Evolutionary conservation across 371 early-diverging fungal genomes (phyloP).

Genomic region (Rhizopus stolonifer): DNA sequence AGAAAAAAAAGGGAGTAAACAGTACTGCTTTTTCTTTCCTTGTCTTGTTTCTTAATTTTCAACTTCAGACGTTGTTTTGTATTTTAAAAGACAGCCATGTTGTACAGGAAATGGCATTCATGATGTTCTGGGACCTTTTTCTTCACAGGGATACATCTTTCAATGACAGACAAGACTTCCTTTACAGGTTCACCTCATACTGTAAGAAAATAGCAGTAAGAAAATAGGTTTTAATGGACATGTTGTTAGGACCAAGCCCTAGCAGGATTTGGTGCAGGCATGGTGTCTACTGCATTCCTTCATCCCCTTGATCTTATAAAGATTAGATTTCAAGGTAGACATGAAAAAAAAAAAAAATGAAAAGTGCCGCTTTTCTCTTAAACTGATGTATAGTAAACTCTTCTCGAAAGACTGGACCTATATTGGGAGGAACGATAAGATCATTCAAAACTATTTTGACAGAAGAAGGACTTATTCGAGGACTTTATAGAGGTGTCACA

Average conservation of each 20-base stretch:
- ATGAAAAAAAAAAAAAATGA: too few species aligned
- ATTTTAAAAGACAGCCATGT: too few species aligned
- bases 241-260: conserved; percentile 81
- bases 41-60: too few species aligned
- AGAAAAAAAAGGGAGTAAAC: conserved; percentile 1
- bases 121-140: too few species aligned
- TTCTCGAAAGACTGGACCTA: conserved; percentile 34
- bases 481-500: conserved; percentile 87
- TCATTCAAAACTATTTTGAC: conserved; percentile 58
- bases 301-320: conserved; percentile 95
- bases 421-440: conserved; percentile 70
- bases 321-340: conserved; percentile 89
- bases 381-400: conserved; percentile 57
- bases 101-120: too few species aligned
- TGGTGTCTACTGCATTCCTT: conserved; percentile 76
- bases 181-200: conserved; percentile 29
- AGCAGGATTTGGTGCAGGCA: conserved; percentile 87
- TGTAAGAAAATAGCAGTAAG: conserved; percentile 1
- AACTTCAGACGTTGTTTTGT: too few species aligned
- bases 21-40: conserved; percentile 2
- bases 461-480: conserved; percentile 60
- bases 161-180: conserved; percentile 2
- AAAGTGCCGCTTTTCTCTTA: too few species aligned
- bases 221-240: too few species aligned
- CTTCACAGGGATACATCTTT: not conserved